phyloP scores from a whole-genome alignment of 78 protist species.

The Parvularia atlantis region DNA sequence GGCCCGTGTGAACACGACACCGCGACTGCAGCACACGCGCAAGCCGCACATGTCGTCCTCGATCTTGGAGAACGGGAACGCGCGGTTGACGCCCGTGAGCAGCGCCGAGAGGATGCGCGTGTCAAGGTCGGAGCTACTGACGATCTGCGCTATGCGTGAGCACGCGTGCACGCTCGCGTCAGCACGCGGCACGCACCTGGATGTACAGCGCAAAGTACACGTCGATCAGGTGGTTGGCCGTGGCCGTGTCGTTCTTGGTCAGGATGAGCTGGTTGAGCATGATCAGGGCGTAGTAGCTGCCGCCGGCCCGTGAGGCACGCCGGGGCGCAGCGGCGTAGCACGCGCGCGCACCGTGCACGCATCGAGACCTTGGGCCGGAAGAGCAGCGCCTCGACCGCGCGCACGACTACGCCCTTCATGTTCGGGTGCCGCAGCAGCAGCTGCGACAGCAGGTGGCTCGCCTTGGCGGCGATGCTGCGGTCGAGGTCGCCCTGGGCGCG shows the following conservation, averaged over 20 bases:
- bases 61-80: constrained; percentile 18
- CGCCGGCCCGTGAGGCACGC: too few relatives aligned
- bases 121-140: neutral
- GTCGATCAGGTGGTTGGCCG: constrained; percentile 9
- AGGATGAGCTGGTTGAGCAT: constrained; percentile 22
- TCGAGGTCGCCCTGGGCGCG: constrained; percentile 31
- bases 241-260: neutral
- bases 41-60: neutral
- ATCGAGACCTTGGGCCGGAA: constrained; percentile 24
- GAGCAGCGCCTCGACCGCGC: constrained; percentile 43
- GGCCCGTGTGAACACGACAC: neutral
- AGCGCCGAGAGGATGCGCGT: constrained; percentile 3
- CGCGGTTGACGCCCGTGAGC: constrained; percentile 38
- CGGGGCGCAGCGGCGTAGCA: neutral
- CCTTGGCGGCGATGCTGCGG: constrained; percentile 26
- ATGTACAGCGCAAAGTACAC: constrained; percentile 27
- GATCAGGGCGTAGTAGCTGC: constrained; percentile 20
- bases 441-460: constrained; percentile 3
- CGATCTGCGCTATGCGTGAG: neutral
- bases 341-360: constrained; percentile 31
- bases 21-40: neutral
- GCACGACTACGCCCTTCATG: constrained; percentile 38
- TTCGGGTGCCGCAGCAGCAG: constrained; percentile 41
- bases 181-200: neutral
- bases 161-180: neutral